Evolutionary conservation across 2,329 filamentous ascomycete genomes (phyloP), one percentile per base, ranked within the genome.

Genomic region (Fusarium papillatum): DNA sequence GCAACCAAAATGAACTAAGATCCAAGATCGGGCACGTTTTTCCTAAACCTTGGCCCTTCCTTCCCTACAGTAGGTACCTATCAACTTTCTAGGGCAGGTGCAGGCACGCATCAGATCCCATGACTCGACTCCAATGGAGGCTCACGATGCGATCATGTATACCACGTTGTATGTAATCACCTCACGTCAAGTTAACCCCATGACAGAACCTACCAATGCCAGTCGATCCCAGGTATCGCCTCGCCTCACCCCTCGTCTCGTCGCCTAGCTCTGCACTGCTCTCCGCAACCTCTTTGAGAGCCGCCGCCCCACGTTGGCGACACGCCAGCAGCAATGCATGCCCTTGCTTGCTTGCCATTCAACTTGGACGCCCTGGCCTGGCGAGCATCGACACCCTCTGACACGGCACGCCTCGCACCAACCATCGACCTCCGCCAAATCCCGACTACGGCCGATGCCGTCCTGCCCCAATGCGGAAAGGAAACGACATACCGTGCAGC

Each of bases 401-500:
- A 14, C 29, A 57, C 53, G 53, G 29, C 19, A 57, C 53, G 34
- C 29, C 26, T 60, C 22, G 53, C 41, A 61, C 55, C 31, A 59
- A 16, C 46, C 46, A 19, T 50, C 24, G 17, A 19, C n/a, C 50
- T 38, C 61, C 59, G 53, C 63, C 31, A 48, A 75, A 72, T 62
- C 66, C 77, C 78, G 74, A 75, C 76, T 71, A 70, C 57, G 71
- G 66, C 75, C 75, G 76, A 73, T 70, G 66, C 63, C 69, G 63
- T 61, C 71, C 66, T 67, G 73, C 66, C 81, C 79, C 64, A 80
- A 83, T 82, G 59, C 68, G 82, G 82, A 72, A 83, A 82, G 55
- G 64, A 77, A 76, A 80, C 70, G 71, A 81, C 82, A 83, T 70
- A 74, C 73, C 76, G 71, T 83, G 82, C 81, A 81, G 79, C 80